phyloP scores from a whole-genome alignment of 2,329 filamentous ascomycete species.

The Diaporthe sp. region DNA sequence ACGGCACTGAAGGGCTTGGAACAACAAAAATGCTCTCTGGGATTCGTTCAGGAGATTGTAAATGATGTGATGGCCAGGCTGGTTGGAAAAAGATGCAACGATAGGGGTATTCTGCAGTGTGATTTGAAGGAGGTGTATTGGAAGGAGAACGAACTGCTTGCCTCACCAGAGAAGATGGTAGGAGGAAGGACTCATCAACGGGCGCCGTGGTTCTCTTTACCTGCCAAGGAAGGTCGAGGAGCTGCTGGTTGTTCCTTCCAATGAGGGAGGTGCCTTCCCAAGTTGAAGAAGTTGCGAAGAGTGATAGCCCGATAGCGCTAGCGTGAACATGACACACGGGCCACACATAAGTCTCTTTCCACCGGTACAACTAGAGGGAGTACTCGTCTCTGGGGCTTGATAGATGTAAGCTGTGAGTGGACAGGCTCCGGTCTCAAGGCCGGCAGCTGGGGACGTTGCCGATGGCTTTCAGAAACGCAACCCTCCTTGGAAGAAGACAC shows the following conservation, averaged over 20 bases:
- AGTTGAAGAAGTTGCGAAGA: neutral
- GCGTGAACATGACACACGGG: neutral
- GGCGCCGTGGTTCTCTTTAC: neutral
- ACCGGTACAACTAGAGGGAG: neutral
- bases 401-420: neutral
- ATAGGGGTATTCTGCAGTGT: neutral
- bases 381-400: neutral
- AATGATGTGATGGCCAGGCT: too few relatives aligned
- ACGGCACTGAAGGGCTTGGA: neutral
- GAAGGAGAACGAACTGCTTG: too few relatives aligned
- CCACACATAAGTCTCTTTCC: neutral
- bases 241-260: slow-evolving; percentile 11
- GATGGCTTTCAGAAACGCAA: neutral
- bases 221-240: neutral
- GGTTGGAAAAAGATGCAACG: neutral
- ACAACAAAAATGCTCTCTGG: neutral
- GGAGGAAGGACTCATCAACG: too few relatives aligned
- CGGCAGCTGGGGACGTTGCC: neutral
- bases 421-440: neutral
- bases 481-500: neutral
- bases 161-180: neutral
- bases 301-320: neutral
- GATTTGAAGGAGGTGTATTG: neutral
- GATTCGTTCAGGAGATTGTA: too few relatives aligned
- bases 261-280: slow-evolving; percentile 10